Evolutionary conservation across 306 rosid species (phyloP).

Genomic region (Styphnolobium japonicum): DNA sequence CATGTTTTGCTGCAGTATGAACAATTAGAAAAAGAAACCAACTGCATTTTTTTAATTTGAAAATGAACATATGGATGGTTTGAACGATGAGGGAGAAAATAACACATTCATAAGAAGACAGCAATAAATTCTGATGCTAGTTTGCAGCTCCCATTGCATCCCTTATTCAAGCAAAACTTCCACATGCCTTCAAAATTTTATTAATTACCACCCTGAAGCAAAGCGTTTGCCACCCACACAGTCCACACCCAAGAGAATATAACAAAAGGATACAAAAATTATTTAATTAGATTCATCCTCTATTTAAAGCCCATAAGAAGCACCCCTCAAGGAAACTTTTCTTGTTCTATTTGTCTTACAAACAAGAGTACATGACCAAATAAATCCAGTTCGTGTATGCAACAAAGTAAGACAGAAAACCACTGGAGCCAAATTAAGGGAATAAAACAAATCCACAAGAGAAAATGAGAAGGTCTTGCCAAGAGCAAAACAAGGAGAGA

Average conservation of each 20-base stretch:
- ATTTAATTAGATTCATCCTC: background rate
- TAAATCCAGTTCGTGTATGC: background rate
- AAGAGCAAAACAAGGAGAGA: background rate
- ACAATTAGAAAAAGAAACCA: background rate
- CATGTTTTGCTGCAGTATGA: background rate
- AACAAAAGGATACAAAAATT: background rate
- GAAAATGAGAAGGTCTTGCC: background rate
- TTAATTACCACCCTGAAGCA: background rate
- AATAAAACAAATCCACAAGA: slow-evolving; percentile 15
- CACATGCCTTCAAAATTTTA: background rate
- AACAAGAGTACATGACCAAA: background rate
- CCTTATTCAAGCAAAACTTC: background rate
- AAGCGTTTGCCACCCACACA: background rate
- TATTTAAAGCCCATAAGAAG: background rate
- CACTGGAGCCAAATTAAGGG: background rate
- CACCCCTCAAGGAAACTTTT: background rate
- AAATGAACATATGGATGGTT: background rate
- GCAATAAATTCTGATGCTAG: background rate
- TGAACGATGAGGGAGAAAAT: background rate
- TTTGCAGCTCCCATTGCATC: background rate
- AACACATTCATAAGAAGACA: background rate
- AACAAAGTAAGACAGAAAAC: slow-evolving; percentile 5
- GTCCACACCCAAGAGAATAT: background rate
- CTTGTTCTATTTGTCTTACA: background rate
- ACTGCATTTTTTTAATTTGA: slow-evolving; percentile 5